Evolutionary conservation across 306 rosid genomes (phyloP), one percentile per base, ranked within the genome.

Genomic region (apple (Malus domestica)): DNA sequence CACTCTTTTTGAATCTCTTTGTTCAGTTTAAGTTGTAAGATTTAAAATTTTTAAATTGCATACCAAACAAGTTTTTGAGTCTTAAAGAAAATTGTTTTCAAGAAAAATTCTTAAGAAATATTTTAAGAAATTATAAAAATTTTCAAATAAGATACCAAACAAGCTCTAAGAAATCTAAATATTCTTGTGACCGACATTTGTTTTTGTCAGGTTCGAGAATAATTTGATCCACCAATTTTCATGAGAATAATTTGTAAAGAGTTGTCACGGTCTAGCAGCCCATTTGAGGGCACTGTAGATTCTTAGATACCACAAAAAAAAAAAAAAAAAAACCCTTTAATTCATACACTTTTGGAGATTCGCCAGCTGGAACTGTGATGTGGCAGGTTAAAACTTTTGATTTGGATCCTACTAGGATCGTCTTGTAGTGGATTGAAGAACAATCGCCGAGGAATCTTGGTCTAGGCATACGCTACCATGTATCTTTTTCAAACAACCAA

Each of bases 361-460:
- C 78, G 83, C 76, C 91, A 87, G 90, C 90, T 86, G 88, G 85
- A 87, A 52, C 38, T 52, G 19, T 52, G 78, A 59, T 42, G 13
- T 75, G 72, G 76, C 54, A 33, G 27, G 18, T 20, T 4, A 19
- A 66, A 40, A 29, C 22, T 38, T 38, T 55, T 22, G n/a, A 65
- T 32, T 22, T 32, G 59, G 79, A 78, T 33, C 83, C 82, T 73
- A 18, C 3, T 6, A 20, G 68, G 19, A 73, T 60, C 42, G 19
- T 73, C 30, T 57, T 65, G 23, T 46, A 11, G 79, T 70, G 80
- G 70, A 13, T 19, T 30, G 46, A 27, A 51, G 52, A 23, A 25
- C 16, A 18, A 51, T 16, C 20, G 3, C 20, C 20, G 16, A 51
- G 8, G 8, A 51, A 15, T 51, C 55, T 15, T 51, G 55, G 20